These are phyloP conservation scores for Coemansia sp. DNA, from an alignment of 192 early-diverging fungal species.

Conservation along the genomic window DNA sequence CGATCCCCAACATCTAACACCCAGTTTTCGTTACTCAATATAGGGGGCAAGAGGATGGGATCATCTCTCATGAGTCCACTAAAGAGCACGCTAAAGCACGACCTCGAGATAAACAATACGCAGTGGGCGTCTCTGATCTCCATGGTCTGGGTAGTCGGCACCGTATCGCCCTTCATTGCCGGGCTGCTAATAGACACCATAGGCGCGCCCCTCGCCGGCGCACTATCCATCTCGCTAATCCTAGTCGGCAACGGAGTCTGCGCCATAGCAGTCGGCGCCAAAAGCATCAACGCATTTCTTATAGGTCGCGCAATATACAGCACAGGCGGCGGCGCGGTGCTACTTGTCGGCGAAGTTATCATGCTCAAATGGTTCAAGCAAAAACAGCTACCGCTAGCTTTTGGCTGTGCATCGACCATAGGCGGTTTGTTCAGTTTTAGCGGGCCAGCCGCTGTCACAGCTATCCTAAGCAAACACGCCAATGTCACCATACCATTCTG, in stretches of 20 bases:
- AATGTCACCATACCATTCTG: slow-evolving; percentile 52
- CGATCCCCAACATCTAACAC: neutral
- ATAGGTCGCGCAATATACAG: slow-evolving; percentile 56
- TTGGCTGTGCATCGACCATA: slow-evolving; percentile 49
- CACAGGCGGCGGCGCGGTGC: slow-evolving; percentile 49
- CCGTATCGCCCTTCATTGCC: slow-evolving; percentile 53
- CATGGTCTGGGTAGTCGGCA: slow-evolving; percentile 56
- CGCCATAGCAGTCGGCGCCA: slow-evolving; percentile 40
- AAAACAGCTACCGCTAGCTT: slow-evolving; percentile 45
- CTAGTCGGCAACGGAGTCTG: slow-evolving; percentile 47
- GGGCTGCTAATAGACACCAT: slow-evolving; percentile 59
- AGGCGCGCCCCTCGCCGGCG: slow-evolving; percentile 51
- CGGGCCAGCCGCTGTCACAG: slow-evolving; percentile 43
- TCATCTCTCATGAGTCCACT: slow-evolving; percentile 54
- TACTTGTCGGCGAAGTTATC: slow-evolving; percentile 57
- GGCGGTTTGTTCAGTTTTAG: slow-evolving; percentile 50
- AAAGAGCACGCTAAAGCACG: slow-evolving; percentile 56
- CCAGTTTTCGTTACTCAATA: neutral
- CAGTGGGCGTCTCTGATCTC: slow-evolving; percentile 57
- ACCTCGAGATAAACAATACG: slow-evolving; percentile 56
- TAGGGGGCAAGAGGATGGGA: slow-evolving; percentile 57
- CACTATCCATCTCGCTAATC: slow-evolving; percentile 42
- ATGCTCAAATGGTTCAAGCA: slow-evolving; percentile 59
- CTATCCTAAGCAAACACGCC: slow-evolving; percentile 37
- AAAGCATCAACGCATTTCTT: slow-evolving; percentile 38